Conservation (phyloP, 1,139 yeast species). For the Spathaspora sp. region DNA sequence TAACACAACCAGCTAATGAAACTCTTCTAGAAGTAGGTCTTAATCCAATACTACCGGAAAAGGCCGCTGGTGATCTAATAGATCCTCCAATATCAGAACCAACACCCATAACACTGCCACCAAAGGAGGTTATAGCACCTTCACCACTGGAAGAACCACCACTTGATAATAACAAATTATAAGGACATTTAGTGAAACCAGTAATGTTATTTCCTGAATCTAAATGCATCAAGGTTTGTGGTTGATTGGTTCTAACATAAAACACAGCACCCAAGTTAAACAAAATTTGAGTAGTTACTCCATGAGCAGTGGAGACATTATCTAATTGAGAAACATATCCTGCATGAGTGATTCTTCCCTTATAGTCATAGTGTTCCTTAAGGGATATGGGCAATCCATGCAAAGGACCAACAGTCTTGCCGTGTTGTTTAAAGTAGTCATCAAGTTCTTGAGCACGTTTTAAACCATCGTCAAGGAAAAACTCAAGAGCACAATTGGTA, state of each 20-base stretch:
- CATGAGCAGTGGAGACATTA: conserved; percentile 49
- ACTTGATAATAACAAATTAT: conserved; percentile 38
- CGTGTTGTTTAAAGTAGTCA: conserved; percentile 45
- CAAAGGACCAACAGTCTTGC: conserved; percentile 67
- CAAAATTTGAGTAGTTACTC: conserved; percentile 50
- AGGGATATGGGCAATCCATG: conserved; percentile 78
- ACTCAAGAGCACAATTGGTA: conserved; percentile 35
- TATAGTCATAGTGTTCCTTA: conserved; percentile 67
- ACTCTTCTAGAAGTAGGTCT: conserved; percentile 69
- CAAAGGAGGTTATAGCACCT: conserved; percentile 65
- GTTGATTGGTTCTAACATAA: conserved; percentile 46
- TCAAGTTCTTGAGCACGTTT: conserved; percentile 35
- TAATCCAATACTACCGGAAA: conserved; percentile 63
- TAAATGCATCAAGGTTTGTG: conserved; percentile 51
- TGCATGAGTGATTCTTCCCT: conserved; percentile 59
- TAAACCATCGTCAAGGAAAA: conserved; percentile 36
- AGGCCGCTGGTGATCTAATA: conserved; percentile 75
- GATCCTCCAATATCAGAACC: conserved; percentile 84
- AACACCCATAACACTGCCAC: conserved; percentile 64
- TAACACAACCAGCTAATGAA: conserved; percentile 49
- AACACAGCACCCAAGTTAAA: conserved; percentile 71
- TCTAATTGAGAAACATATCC: conserved; percentile 59
- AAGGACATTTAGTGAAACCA: conserved; percentile 42
- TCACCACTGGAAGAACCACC: conserved; percentile 81
- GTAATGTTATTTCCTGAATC: conserved; percentile 42